Evolutionary conservation across 1,139 yeast genomes (phyloP), one percentile per base, ranked within the genome.

Genomic region (Fermentozyma sake): DNA sequence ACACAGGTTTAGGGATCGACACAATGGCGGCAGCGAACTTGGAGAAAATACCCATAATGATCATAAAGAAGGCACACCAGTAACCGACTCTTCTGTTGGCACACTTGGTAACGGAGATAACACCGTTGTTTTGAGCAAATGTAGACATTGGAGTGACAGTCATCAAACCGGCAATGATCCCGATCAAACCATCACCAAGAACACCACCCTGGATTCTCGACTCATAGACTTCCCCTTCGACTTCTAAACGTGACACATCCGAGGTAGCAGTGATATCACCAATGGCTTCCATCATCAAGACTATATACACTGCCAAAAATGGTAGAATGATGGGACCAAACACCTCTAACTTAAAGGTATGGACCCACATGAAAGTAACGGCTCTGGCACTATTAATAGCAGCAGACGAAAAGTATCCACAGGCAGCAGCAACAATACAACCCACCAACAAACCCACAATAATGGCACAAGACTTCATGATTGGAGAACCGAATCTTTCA

Each of bases 91-190:
- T 66, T 57, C 93, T 72, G 46, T 81, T 79, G 31, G 95, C 96
- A 61, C 95, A 85, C 51, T 84, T 85, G 28, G 96, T 86, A 50
- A 86, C 70, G 21, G 94, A 79, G 41, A 87, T 85, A 36, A 86
- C 95, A 62, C 96, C 96, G 52, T 87, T 87, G 59, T 86, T 87
- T 57, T 86, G 96, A 9, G 96, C 95, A 62, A 86, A 86, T 0
- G 91, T 80, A 10, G 91, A 78, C 75, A 86, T 69, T 33, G 95
- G 95, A 24, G 94, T 81, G 35, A 82, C 65, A 9, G 87, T 79
- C 67, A 74, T 67, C 31, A 86, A 66, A 12, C 87, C 87, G 5
- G 93, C 80, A 6, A 85, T 42, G 18, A 81, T 45, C 34, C 94
- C 91, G 48, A 73, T 78, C 38, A 78, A 41, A 32, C 84, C 82